Base-by-base conservation (phyloP, 371 early-diverging fungal species). In the Nematocida sp. region DNA sequence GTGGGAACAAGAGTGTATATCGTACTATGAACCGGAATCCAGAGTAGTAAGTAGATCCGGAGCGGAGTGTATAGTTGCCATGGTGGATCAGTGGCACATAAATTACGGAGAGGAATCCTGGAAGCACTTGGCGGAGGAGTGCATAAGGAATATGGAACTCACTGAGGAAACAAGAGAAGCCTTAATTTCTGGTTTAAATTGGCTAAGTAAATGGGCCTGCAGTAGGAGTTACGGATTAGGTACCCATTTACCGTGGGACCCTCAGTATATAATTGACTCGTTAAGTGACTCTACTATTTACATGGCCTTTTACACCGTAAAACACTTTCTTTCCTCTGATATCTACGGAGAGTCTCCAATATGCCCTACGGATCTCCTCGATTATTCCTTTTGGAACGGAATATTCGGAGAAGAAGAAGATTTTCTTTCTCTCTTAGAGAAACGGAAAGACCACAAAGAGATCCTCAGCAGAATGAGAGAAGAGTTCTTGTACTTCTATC, bases 301-400 rank as follows among this genome's bases (percentile, higher is more conserved):
- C 86, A 99, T 97, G 98, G 93, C 98, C 36, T 96, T 97, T 87
- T 99, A 98, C 86, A 95, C 98, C 36, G 88, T 98, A 28, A 88
- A 95, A 16, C 92, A 93, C 80, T 85, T 95, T 77, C 86, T 99
- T 49, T 96, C 95, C 67, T 53, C 32, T 20, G 89, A 89, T 80
- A 50, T 79, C 18, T 86, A 85, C 32, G 87, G 88, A 7, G 94
- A 95, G 1, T 87, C 88, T 33, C 89, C 89, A 77, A 89, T 89
- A 33, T 90, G 97, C 66, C 82, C 85, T 45, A 83, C 89, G 25
- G 89, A 89, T 7, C 87, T 93, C 69, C 87, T 99, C 88, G 90
- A 89, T n/a, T 91, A 92, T 80, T 88, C 86, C 32, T 92, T 92
- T 38, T 99, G 96, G 94, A 89, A 92, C 79, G 93, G 91, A 83